phyloP scores from a whole-genome alignment of 176 grass and related monocot species.

The Dendrocalamus sinicus region DNA sequence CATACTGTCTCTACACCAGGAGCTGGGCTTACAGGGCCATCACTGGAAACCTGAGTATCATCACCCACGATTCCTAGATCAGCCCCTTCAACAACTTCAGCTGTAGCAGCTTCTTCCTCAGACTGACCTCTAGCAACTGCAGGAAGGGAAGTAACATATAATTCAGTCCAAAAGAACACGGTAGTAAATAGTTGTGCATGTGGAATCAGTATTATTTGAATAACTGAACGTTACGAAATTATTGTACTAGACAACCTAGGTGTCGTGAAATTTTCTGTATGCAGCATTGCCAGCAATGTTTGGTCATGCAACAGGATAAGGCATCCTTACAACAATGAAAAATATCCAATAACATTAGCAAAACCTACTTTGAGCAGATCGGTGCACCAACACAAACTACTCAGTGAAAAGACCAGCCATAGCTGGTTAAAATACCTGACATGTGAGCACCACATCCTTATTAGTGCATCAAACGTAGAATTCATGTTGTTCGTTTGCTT shows the following conservation, averaged over 20 bases:
- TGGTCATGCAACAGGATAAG: background rate
- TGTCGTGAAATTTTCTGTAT: background rate
- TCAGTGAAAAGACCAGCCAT: background rate
- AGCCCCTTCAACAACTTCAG: slow-evolving; percentile 83
- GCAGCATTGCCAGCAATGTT: background rate
- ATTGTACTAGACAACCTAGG: background rate
- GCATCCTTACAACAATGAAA: background rate
- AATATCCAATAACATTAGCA: background rate
- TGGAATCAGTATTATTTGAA: background rate
- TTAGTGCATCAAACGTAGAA: background rate
- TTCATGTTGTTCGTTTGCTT: background rate
- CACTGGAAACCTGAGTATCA: slow-evolving; percentile 79
- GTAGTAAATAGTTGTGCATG: background rate
- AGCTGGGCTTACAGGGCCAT: slow-evolving; percentile 67
- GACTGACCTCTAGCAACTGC: slow-evolving; percentile 76
- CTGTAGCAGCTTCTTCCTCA: slow-evolving; percentile 77
- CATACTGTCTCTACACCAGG: slow-evolving; percentile 79
- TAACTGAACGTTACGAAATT: background rate
- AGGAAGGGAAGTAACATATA: background rate
- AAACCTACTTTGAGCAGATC: background rate
- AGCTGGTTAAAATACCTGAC: background rate
- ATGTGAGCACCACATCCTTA: background rate
- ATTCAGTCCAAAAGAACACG: slow-evolving; percentile 6
- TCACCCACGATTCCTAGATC: slow-evolving; percentile 92
- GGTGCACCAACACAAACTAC: background rate